Evolutionary conservation across 345 rosid species (phyloP), one percentile per base, ranked within the genome.

Genomic region (Microcos paniculata): DNA sequence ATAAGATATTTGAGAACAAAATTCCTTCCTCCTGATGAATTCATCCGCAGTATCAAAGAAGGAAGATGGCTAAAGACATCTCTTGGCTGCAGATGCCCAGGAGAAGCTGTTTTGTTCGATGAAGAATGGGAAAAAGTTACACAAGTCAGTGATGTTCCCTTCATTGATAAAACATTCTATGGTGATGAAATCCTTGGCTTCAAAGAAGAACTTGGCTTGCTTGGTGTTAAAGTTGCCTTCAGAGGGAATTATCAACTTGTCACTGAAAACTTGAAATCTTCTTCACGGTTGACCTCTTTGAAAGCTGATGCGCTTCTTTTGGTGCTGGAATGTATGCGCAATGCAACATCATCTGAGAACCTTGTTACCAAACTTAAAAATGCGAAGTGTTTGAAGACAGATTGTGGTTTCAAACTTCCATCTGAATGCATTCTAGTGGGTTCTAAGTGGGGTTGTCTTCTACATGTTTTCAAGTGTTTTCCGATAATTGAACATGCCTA

Each of bases 381-480:
- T 53, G 48, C 77, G 0, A 78, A 70, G 74, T 88, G 92, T 76
- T 43, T 93, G 82, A 88, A 79, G 82, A 91, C 96, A 2, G 73
- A 61, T 68, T 48, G 38, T 10, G 94, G 90, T 16, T 88, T 71
- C 79, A 90, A 70, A 77, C 5, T 48, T 10, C 91, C 96, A 0
- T 62, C 68, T 9, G 90, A 87, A 0, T 85, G 96, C 73, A 91
- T 85, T 84, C 67, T 86, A 80, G 49, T 74, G 46, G 85, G 90
- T 78, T 81, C 81, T 8, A 87, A 83, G 30, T 88, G 93, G 93
- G 86, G 89, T 43, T 79, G 83, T 65, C 86, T 93, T 62, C 76
- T 91, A 0, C 62, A 81, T n/a, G 86, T 93, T 62, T 88, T 91
- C 67, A 67, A 66, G 33, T 68, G 77, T 76, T 84, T 88, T 57